Base-by-base conservation (phyloP, 805 yeast species). In the Zygosaccharomyces rouxii region DNA sequence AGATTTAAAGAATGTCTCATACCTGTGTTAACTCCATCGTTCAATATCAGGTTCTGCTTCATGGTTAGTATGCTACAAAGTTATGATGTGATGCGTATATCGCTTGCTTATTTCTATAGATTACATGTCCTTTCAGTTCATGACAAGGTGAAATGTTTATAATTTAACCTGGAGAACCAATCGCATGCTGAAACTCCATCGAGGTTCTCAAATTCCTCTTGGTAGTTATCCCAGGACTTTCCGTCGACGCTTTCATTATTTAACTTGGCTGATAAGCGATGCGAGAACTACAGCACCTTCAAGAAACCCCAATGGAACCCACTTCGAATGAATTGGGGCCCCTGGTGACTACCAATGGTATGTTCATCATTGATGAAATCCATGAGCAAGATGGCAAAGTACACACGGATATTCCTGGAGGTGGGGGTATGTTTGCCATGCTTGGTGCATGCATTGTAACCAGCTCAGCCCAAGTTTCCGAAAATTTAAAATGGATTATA, bases 361-460 rank as follows among this genome's bases (percentile, higher is more conserved):
- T 90, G 88, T 85, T 89, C 68, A 89, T 92, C 58, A 76, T 90
- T 14, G 98, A 90, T 65, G 96, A 88, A 54, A 87, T 89, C 55
- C 66, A 44, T 55, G 65, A 46, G 54, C 68, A 53, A 44, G 69
- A 49, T 47, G 73, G 55, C 53, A 49, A 35, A 57, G 69, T 21
- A 72, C 70, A 54, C 63, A 57, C 52, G 64, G 51, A 86, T 61
- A 73, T 90, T 6, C 72, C 87, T 41, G 98, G 98, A 0, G 98
- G 98, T 2, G 98, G 90, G 2, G 97, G 95, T 0, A 79, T 92
- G 0, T 90, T 77, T 63, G 89, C 89, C 1, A 77, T 82, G 1
- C 69, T 85, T 13, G 97, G 97, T 0, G 81, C 88, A 0, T 70
- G 90, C 21, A 71, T 86, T 43, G 71, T 80, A 1, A 60, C 78